Evolutionary conservation across 306 rosid species (phyloP).

Genomic region (Hippophae gyantsensis): DNA sequence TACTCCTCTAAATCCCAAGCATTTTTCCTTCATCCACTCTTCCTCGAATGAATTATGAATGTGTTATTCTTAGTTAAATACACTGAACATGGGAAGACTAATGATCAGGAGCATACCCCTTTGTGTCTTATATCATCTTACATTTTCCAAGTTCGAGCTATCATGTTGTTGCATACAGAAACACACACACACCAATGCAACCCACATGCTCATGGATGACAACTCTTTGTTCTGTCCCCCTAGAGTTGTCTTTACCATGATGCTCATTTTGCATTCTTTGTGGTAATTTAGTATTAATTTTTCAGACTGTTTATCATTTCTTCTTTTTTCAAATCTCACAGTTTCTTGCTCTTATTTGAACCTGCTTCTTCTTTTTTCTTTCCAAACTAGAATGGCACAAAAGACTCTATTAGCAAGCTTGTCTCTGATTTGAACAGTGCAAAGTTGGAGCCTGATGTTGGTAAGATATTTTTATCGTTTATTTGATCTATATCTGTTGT

Average conservation of each 20-base stretch:
- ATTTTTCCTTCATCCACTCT: background rate
- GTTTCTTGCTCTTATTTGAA: slow-evolving; percentile 3
- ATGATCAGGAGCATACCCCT: too few relatives aligned
- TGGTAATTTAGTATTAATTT: too few relatives aligned
- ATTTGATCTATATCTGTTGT: slow-evolving; percentile 1
- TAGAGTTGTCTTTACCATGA: too few relatives aligned
- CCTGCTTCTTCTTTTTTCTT: background rate
- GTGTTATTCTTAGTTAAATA: background rate
- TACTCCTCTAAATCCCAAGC: slow-evolving; percentile 7
- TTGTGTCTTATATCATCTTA: too few relatives aligned
- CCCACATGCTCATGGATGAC: too few relatives aligned
- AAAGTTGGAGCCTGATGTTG: slow-evolving; percentile 89
- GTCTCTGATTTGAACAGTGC: slow-evolving; percentile 75
- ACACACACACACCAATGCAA: too few relatives aligned
- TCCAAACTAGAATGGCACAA: slow-evolving; percentile 71
- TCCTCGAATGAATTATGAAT: background rate
- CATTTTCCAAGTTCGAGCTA: too few relatives aligned
- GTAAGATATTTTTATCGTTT: slow-evolving; percentile 39
- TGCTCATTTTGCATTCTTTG: too few relatives aligned
- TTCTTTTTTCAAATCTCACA: background rate
- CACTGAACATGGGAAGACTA: too few relatives aligned
- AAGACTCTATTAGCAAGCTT: slow-evolving; percentile 87
- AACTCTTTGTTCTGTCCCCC: too few relatives aligned
- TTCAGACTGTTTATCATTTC: background rate
- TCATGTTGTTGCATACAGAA: too few relatives aligned